A percentile compares a stretch with the other conserved stretches of the same genome.
Conservation (phyloP, 1,284 basidiomycete genomes). For the Chiua sp. region DNA sequence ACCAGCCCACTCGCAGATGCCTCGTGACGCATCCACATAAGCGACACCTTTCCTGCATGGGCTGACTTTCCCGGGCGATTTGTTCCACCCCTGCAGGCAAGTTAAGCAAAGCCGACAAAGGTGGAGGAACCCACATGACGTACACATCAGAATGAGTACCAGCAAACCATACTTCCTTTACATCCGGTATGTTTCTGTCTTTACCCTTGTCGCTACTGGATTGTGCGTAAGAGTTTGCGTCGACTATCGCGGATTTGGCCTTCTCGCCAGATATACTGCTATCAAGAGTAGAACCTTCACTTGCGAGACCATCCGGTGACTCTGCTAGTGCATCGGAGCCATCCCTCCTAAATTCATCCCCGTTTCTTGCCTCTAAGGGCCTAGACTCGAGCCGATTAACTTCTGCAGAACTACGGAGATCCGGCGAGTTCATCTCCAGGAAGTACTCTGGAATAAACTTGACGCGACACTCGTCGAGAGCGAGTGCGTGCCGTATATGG, state of each 20-base stretch:
- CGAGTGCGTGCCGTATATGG: conserved; percentile 29
- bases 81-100: conserved; percentile 22
- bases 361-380: neutral
- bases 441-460: conserved; percentile 43
- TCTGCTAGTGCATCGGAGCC: neutral
- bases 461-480: conserved; percentile 41
- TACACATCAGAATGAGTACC: conserved; percentile 37
- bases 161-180: conserved; percentile 36
- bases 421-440: conserved; percentile 20
- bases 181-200: conserved; percentile 9
- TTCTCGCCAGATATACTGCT: neutral
- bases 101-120: neutral
- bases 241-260: neutral
- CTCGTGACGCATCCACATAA: conserved; percentile 29
- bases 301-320: neutral
- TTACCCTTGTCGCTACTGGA: neutral
- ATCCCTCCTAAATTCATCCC: neutral
- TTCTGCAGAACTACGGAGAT: conserved; percentile 1
- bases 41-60: conserved; percentile 24
- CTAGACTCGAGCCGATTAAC: neutral
- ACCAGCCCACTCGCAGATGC: conserved; percentile 11
- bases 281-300: conserved; percentile 13
- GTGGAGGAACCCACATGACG: conserved; percentile 1
- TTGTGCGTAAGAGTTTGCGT: neutral
- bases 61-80: conserved; percentile 21